phyloP scores from a whole-genome alignment of 192 early-diverging fungal species.

The Oehlia diaphana region DNA sequence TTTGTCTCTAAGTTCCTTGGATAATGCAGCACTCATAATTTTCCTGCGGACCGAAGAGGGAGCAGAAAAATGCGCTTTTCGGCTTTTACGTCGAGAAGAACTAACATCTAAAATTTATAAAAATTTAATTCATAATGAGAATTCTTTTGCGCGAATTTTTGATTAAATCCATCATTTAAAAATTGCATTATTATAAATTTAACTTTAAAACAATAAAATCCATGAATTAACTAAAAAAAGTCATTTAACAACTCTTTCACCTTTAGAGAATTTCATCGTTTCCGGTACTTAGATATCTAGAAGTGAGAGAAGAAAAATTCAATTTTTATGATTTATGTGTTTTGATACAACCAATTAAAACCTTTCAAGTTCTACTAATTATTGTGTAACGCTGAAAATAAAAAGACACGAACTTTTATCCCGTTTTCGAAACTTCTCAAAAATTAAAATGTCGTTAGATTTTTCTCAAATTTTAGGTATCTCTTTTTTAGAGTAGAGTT shows the following conservation, averaged over 20 bases:
- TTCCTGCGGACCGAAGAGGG: constrained; percentile 90
- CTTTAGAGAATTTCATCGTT: constrained; percentile 22
- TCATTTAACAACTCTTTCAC: not conserved
- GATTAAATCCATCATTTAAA: not conserved
- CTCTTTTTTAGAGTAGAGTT: not conserved
- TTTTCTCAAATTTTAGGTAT: not conserved
- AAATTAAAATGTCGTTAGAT: not conserved
- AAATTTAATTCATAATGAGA: not conserved
- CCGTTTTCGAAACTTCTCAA: too few species aligned
- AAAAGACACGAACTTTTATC: not conserved
- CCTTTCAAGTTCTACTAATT: not conserved
- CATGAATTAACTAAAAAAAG: not conserved
- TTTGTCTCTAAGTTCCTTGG: constrained; percentile 98
- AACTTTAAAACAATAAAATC: not conserved
- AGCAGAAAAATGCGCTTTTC: constrained; percentile 99
- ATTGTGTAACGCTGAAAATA: not conserved
- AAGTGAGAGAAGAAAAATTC: not conserved
- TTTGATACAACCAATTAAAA: not conserved
- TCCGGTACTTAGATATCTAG: not conserved
- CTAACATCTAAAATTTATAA: constrained; percentile 65
- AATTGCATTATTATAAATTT: not conserved
- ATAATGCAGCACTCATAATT: constrained; percentile 95
- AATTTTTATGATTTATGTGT: not conserved
- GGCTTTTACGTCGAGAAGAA: constrained; percentile 88
- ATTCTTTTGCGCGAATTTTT: too few species aligned